Conservation (phyloP, 257 asterid genomes). For the Ajuga chamaepitys region DNA sequence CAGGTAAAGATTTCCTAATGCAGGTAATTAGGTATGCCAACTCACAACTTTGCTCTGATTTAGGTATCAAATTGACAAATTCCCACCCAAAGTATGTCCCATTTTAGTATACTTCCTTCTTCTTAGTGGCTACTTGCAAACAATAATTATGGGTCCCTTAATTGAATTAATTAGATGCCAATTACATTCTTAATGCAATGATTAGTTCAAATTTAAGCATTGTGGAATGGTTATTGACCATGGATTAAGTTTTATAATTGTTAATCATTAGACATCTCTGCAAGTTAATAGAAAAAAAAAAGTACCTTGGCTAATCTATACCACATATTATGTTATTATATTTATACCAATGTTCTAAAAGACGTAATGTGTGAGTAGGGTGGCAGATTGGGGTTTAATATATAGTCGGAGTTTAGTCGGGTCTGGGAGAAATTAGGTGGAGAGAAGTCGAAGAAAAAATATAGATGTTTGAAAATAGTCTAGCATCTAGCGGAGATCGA, state of each 20-base stretch:
- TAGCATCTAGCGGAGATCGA: no score
- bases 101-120: neutral
- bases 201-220: neutral
- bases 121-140: neutral
- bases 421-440: no score
- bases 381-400: no score
- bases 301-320: no score
- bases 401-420: no score
- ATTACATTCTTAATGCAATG: neutral
- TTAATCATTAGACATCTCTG: slow-evolving; percentile 2
- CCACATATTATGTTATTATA: no score
- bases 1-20: slow-evolving; percentile 12
- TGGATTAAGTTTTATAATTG: neutral
- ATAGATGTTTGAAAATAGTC: no score
- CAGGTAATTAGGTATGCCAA: slow-evolving; percentile 32
- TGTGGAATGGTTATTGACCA: neutral
- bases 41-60: slow-evolving; percentile 11
- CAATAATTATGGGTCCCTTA: neutral
- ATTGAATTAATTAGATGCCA: neutral
- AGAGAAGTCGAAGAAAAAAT: no score
- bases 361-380: no score
- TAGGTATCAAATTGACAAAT: slow-evolving; percentile 12
- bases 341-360: no score
- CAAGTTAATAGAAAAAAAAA: slow-evolving; percentile 2
- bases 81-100: slow-evolving; percentile 16